Base-by-base conservation (phyloP, 176 grass and related monocot genomes). In the Thalia dealbata region DNA sequence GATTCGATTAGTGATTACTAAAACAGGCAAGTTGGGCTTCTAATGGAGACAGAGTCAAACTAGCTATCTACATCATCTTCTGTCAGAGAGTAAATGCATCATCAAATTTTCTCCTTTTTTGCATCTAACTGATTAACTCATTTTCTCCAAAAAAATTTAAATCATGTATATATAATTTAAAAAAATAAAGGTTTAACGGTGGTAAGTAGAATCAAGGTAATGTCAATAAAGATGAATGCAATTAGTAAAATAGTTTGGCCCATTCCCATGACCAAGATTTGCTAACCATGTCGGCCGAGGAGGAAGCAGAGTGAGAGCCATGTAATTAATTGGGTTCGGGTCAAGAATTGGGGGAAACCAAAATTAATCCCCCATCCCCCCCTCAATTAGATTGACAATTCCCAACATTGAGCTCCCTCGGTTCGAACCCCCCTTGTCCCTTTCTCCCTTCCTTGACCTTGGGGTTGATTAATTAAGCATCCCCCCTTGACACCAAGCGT, bases 201-300 rank as follows among this genome's bases (percentile, higher is more conserved):
- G n/a, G n/a, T n/a, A n/a, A n/a, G n/a, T n/a, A n/a, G n/a, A n/a
- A n/a, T n/a, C n/a, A n/a, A n/a, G n/a, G n/a, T n/a, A n/a, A n/a
- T n/a, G n/a, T n/a, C n/a, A n/a, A n/a, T n/a, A n/a, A n/a, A n/a
- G n/a, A n/a, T n/a, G n/a, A n/a, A n/a, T n/a, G n/a, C n/a, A n/a
- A 63, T 52, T 73, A 61, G 38, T 52, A 84, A n/a, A n/a, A 74
- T 56, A 50, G 24, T 61, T 25, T n/a, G 69, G 69, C 69, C 73
- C 65, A 43, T 85, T 80, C 83, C 73, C 82, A 72, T 80, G 84
- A 67, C 78, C 82, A 71, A 82, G 79, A 70, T 91, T 86, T 83
- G 78, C 78, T 81, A 85, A 77, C 84, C 90, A 79, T 93, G 95
- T 91, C 90, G 48, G 82, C 87, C 74, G 76, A 81, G 81, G 55